Base-by-base conservation (phyloP, 441 rosid species). In the Gossypium schwendimanii region DNA sequence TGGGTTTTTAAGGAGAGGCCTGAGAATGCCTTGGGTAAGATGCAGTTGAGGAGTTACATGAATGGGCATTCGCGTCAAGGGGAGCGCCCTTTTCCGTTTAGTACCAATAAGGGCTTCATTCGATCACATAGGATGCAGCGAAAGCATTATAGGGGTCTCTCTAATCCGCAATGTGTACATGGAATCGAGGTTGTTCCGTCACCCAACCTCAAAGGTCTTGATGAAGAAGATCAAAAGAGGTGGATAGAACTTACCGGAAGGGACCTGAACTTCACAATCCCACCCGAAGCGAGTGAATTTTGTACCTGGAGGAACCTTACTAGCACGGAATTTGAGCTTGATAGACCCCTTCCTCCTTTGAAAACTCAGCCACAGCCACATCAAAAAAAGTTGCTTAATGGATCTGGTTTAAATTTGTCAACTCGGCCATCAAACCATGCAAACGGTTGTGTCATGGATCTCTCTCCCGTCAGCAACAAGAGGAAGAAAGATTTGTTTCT, bases 41-140 rank as follows among this genome's bases (percentile, higher is more conserved):
- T 88, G 90, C 93, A 88, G 77, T 49, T 88, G 59, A 78, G 93
- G 80, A 88, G 93, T 78, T 88, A 77, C 83, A 88, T 88, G 90
- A 88, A 88, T 1, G 93, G 93, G 15, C 89, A 88, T 81, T 85
- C 89, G 0, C 85, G 93, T 11, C 93, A 86, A 73, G 93, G 93
- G 17, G 90, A 88, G 63, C 89, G 83, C 0, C 72, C 86, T 9
- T 88, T 87, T 79, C 93, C 93, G 0, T 88, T 88, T 69, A 88
- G 93, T 45, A 86, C 68, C 14, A 90, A 87, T 57, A 88, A 85
- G 80, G 93, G 93, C 4, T 88, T 88, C 62, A 88, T 81, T 8
- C 85, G 91, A 73, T 89, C 93, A 71, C 93, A 89, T 45, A 84
- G 88, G 73, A 89, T 89, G 93, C 93, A 89, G 77, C 81, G 93